These are phyloP conservation scores for Gnomoniopsis sp. DNA, from an alignment of 2,329 filamentous ascomycete species.

Conservation along the genomic window DNA sequence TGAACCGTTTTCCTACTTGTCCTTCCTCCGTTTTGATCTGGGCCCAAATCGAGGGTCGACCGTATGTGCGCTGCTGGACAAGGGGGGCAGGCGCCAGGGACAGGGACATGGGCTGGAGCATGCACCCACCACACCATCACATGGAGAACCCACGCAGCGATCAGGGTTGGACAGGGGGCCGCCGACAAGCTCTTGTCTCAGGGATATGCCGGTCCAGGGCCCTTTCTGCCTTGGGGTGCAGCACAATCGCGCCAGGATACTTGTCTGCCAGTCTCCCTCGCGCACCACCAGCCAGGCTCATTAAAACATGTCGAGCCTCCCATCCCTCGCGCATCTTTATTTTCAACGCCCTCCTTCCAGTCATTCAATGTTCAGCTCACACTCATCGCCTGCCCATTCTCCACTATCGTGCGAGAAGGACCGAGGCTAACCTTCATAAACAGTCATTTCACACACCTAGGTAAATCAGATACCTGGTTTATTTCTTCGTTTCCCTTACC, in stretches of 20 bases:
- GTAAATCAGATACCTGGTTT: no score
- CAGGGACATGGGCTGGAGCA: constrained; percentile 1
- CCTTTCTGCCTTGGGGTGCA: background rate
- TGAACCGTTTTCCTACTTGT: no score
- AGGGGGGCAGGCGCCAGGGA: no score
- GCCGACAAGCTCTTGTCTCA: constrained; percentile 9
- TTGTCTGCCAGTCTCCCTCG: background rate
- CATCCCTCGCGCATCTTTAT: constrained; percentile 6
- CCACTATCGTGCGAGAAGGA: constrained; percentile 7
- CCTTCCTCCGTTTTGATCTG: constrained; percentile 2
- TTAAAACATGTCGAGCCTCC: constrained; percentile 16
- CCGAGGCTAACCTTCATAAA: constrained; percentile 3
- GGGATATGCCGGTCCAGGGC: constrained; percentile 11
- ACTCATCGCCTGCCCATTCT: constrained; percentile 1
- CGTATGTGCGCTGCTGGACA: constrained; percentile 10
- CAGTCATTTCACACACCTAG: no score
- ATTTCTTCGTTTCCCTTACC: background rate
- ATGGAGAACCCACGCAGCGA: background rate
- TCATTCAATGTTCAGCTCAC: constrained; percentile 8
- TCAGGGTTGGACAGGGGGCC: constrained; percentile 6
- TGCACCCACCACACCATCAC: background rate
- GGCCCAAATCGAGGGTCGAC: constrained; percentile 9
- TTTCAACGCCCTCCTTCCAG: background rate
- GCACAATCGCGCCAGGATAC: background rate
- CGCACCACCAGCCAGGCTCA: constrained; percentile 15